Conservation (phyloP, 148 eudicot genomes). For the Vaccinium macrocarpon region DNA sequence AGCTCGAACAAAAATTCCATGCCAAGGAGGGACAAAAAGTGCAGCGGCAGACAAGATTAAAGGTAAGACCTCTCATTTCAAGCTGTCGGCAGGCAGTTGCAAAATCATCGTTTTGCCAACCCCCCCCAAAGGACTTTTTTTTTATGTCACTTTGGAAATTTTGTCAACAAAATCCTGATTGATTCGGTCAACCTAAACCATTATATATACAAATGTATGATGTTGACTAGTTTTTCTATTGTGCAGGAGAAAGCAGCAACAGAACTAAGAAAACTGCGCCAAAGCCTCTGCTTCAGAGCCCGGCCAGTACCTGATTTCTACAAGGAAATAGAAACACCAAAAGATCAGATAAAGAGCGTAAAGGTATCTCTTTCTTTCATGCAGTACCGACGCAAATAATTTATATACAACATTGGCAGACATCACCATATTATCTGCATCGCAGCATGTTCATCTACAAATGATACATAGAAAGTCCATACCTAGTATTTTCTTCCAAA, state of each 20-base stretch:
- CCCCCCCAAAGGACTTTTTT: not conserved
- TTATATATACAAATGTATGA: not conserved
- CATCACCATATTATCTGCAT: not conserved
- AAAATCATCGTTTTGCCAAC: not conserved
- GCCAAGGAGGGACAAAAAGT: conserved; percentile 36
- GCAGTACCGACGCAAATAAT: not conserved
- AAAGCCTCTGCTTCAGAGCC: conserved; percentile 74
- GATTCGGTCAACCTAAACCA: not conserved
- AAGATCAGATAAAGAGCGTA: conserved; percentile 36
- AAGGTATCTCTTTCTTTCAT: conserved; percentile 31
- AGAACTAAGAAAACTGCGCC: conserved; percentile 57
- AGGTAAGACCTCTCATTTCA: conserved; percentile 24
- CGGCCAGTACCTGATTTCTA: conserved; percentile 56
- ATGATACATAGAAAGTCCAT: not conserved
- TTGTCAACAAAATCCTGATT: not conserved
- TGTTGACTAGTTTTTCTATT: not conserved
- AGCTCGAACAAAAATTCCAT: conserved; percentile 51
- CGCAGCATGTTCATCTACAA: not conserved
- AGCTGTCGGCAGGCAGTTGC: not conserved
- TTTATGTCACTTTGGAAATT: not conserved
- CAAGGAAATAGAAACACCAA: conserved; percentile 42
- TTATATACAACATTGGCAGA: not conserved
- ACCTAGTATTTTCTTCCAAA: not conserved
- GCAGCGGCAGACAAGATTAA: conserved; percentile 40
- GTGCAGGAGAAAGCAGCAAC: conserved; percentile 71